Base-by-base conservation (phyloP, 163 green algal species). In the Trebouxia gelatinosa region DNA sequence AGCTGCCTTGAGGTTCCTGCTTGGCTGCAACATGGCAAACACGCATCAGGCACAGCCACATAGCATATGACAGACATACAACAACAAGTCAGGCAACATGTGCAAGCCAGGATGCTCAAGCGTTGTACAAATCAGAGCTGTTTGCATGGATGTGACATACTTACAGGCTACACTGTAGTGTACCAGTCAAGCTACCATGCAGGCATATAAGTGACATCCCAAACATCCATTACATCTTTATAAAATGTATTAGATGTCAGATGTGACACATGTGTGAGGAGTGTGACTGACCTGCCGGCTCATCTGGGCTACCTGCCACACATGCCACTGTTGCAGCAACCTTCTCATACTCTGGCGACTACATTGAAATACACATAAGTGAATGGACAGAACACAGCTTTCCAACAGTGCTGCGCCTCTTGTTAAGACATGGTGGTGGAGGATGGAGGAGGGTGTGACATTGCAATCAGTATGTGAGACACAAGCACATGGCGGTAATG, bases 91-190 rank as follows among this genome's bases (percentile, higher is more conserved):
- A 35, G 57, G 57, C 1, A 29, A 66, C 57, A 66, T 35, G 57
- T 32, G 57, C 48, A 59, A 3, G 19, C 26, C 48, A 59, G 19
- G 19, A 59, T 5, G 65, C 46, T n/a, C 64, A 37, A 48, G 37
- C 46, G 29, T 80, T 57, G 29, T 61, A 75, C n/a, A 61, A 61
- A 68, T 80, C 75, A 31, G 75, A 61, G 32, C 75, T 75, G 0
- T 59, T 43, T 21, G 75, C 21, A 31, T 50, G 59, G 7, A 80
- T 23, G 43, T 68, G 59, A 28, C n/a, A 13, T 3, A 26, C 3
- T 68, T 21, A 21, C 59, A 68, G 28, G 59, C 59, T 59, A 19
- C 48, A 3, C 2, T 2, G 23, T 59, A 23, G 19, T 59, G 57
- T 19, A 66, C 26, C 2, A 32, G 19, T 66, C 26, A 29, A 19